A percentile compares a stretch with the other conserved stretches of the same genome.
Evolutionary conservation across 208 protist genomes (phyloP).

Genomic region (Trypanosoma cruzi): DNA sequence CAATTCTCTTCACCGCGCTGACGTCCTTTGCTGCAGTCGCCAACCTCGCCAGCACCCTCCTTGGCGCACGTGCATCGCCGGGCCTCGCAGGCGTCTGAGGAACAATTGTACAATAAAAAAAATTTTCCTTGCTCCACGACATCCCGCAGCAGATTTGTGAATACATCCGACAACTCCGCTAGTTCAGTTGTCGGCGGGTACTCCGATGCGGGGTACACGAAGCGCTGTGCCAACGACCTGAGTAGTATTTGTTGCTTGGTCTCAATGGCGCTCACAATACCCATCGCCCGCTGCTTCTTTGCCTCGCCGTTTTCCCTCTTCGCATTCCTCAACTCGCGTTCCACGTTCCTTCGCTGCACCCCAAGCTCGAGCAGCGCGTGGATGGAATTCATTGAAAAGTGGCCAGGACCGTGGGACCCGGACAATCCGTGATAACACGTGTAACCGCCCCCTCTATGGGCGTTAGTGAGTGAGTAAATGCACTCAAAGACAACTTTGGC

Average conservation of each 20-base stretch:
- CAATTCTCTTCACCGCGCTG: not conserved
- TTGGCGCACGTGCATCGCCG: too few relatives aligned
- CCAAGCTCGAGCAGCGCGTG: constrained; percentile 12
- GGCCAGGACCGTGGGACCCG: too few relatives aligned
- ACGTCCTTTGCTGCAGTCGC: not conserved
- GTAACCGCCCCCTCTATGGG: too few relatives aligned
- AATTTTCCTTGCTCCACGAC: not conserved
- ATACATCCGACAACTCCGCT: not conserved
- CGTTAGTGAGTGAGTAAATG: too few relatives aligned
- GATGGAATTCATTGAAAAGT: constrained; percentile 23
- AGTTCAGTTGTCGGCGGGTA: constrained; percentile 12
- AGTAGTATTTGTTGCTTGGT: not conserved
- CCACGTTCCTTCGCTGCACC: not conserved
- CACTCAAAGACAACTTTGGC: too few relatives aligned
- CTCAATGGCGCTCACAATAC: constrained; percentile 9
- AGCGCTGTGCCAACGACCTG: not conserved
- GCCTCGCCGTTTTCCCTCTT: not conserved
- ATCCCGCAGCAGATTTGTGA: not conserved
- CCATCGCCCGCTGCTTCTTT: not conserved
- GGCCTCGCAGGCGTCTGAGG: not conserved
- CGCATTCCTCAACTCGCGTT: not conserved
- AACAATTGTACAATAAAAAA: not conserved
- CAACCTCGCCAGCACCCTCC: not conserved
- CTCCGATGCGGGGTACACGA: constrained; percentile 14
- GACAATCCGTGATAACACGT: too few relatives aligned